Percentiles rank a stretch among this genome's conserved stretches.
These are phyloP conservation scores for Poronia punctata DNA, from an alignment of 495 filamentous ascomycete species.

Conservation along the genomic window DNA sequence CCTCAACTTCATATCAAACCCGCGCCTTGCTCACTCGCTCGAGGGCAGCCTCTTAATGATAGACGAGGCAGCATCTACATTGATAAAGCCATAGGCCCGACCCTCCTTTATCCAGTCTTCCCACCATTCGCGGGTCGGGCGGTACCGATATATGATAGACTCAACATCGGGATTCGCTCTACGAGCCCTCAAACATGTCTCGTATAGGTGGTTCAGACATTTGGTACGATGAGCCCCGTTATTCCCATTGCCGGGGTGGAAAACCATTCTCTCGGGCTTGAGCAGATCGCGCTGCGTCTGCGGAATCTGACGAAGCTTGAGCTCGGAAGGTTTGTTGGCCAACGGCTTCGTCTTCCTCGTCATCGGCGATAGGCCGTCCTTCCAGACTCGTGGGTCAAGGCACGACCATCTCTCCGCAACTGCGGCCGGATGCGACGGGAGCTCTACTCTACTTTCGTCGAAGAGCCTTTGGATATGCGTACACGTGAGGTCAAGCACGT, in stretches of 20 bases:
- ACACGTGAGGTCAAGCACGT: constrained; percentile 12
- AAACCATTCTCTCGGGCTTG: constrained; percentile 31
- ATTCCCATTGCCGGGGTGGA: constrained; percentile 33
- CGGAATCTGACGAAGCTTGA: constrained; percentile 8
- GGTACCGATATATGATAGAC: constrained; percentile 30
- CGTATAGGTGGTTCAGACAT: constrained; percentile 35
- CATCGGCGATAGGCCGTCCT: constrained; percentile 3
- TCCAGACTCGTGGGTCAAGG: constrained; percentile 3
- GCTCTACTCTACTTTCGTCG: constrained; percentile 12
- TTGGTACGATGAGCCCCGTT: constrained; percentile 15
- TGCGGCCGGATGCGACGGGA: constrained; percentile 22
- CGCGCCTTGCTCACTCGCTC: neutral
- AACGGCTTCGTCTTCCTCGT: neutral
- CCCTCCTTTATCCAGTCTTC: constrained; percentile 32
- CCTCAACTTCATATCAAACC: neutral
- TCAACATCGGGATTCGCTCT: constrained; percentile 3
- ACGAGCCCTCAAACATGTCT: constrained; percentile 24
- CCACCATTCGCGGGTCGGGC: constrained; percentile 39
- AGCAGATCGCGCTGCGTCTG: constrained; percentile 10
- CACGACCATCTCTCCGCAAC: constrained; percentile 16
- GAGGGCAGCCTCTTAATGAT: constrained; percentile 19
- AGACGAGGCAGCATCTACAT: constrained; percentile 28
- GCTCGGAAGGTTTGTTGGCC: neutral
- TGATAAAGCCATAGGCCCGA: constrained; percentile 31
- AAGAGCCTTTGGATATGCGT: constrained; percentile 15